Base-by-base conservation (phyloP, 2,329 filamentous ascomycete genomes). In the Exophiala bonariae region DNA sequence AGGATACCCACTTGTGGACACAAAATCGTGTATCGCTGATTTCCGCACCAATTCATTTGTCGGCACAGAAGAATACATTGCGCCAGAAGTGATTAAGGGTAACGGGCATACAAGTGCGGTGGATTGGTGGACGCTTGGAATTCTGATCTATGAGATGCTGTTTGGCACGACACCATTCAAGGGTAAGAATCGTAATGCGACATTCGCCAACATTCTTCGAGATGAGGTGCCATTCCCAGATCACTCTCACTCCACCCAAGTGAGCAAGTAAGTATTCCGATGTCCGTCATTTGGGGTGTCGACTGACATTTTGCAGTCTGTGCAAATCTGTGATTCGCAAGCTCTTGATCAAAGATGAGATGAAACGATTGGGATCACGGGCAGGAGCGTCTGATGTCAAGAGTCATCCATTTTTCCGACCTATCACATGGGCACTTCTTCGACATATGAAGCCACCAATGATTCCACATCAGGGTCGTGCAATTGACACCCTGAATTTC, bases 101-200 rank as follows among this genome's bases (percentile, higher is more conserved):
- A 96, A 92, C 64, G 93, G 93, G 18, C 93, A 99, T 70, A 99
- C 93, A 6, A 97, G 92, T 65, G 93, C 93, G 11, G 93, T 99
- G 11, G 93, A 99, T 68, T 99, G 93, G 93, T 99, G 93, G 93
- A 99, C 93, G 1, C 71, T 99, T 43, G 93, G 93, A 16, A 97
- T 99, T 58, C 72, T 99, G 63, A 90, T 99, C 47, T 99, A 97
- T 67, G 93, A 99, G 70, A 99, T 99, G 93, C 78, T 99, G 28
- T 99, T 92, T 72, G 93, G 93, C 45, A 99, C 92, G 1, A 99
- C 93, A 1, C 93, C 93, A 1, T 99, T 99, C 79, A 99, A 99
- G 76, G 93, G 93, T 59, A 97, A 99, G 81, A 99, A 96, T 70
- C 83, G 93, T 31, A 99, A 97, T 62, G 90, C 91, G 11, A 99